phyloP scores from a whole-genome alignment of 139 green algal genomes.

The Raphidocelis subcapitata region DNA sequence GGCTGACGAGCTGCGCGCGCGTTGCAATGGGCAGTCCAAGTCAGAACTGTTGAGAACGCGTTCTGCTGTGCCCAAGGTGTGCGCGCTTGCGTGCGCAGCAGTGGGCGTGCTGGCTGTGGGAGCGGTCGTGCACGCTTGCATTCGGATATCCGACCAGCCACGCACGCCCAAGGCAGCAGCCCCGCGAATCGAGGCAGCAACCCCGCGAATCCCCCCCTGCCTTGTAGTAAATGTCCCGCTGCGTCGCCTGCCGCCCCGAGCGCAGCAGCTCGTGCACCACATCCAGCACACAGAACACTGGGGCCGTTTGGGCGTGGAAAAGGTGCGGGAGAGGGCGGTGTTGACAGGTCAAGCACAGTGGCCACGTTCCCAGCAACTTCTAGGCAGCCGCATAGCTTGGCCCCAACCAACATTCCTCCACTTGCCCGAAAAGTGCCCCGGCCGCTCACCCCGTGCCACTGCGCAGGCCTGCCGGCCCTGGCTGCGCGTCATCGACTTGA shows the following conservation, averaged over 20 bases:
- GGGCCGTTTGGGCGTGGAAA: not conserved
- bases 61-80: not conserved
- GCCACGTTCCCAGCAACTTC: not conserved
- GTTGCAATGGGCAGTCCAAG: not conserved
- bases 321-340: not conserved
- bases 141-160: no score
- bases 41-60: not conserved
- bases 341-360: not conserved
- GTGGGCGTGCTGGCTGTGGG: not conserved
- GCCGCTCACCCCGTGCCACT: not conserved
- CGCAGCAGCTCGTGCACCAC: constrained; percentile 56
- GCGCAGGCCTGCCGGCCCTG: not conserved
- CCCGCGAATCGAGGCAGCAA: no score
- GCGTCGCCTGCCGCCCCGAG: constrained; percentile 41
- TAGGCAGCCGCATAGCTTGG: no score
- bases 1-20: constrained; percentile 38
- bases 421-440: no score
- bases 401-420: no score
- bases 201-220: no score
- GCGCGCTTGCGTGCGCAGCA: not conserved
- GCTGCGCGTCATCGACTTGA: no score
- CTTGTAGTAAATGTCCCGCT: constrained; percentile 76
- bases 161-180: no score
- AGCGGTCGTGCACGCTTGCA: not conserved
- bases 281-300: constrained; percentile 60